A percentile compares a stretch with the other conserved stretches of the same genome.
Conservation (phyloP, 2,329 filamentous ascomycete genomes). For the Mariannaea elegans region DNA sequence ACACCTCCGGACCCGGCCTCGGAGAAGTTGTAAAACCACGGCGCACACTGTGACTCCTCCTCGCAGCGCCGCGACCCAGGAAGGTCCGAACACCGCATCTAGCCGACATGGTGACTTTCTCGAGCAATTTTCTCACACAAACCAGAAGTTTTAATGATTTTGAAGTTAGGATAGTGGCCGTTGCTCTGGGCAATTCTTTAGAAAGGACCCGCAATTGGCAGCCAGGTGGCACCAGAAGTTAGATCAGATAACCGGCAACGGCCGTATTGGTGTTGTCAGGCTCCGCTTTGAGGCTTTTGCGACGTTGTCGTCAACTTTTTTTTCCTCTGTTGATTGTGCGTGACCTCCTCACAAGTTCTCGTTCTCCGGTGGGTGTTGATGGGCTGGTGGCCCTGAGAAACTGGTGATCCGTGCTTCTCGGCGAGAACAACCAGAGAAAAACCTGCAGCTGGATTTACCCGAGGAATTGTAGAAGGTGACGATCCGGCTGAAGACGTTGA, state of each 20-base stretch:
- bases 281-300: constrained; percentile 25
- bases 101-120: constrained; percentile 26
- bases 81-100: constrained; percentile 29
- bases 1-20: constrained; percentile 15
- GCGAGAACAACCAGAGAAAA: background rate
- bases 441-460: background rate
- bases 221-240: constrained; percentile 10
- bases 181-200: constrained; percentile 11
- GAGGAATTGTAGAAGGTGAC: background rate
- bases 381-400: background rate
- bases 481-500: background rate
- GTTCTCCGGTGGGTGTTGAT: background rate
- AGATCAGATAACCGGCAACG: constrained; percentile 21
- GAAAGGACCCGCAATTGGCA: constrained; percentile 16
- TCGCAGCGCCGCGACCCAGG: constrained; percentile 26
- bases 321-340: background rate
- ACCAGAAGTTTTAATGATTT: background rate
- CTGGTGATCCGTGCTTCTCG: constrained; percentile 12
- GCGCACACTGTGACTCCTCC: constrained; percentile 3
- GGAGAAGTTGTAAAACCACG: constrained; percentile 26
- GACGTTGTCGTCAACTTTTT: constrained; percentile 6
- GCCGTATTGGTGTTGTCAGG: constrained; percentile 2
- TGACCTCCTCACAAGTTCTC: constrained; percentile 2
- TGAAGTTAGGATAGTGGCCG: constrained; percentile 4
- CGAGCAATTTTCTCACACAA: background rate